Conservation (phyloP, 2,329 filamentous ascomycete genomes). For the Beauveria caledonica region DNA sequence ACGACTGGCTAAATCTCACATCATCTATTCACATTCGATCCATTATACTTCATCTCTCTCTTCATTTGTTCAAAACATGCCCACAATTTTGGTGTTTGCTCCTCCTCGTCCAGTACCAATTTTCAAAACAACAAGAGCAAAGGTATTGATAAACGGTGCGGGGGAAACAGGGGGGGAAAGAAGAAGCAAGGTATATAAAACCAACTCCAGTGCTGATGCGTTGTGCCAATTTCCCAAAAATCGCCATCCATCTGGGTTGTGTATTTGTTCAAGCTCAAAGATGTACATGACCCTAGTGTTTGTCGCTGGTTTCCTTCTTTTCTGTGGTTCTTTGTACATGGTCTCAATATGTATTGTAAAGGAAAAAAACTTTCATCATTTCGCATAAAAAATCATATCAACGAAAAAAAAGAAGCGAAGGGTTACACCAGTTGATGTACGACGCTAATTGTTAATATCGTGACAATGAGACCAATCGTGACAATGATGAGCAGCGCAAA, state of each 20-base stretch:
- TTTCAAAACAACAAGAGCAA: too few relatives aligned
- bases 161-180: not conserved
- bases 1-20: not conserved
- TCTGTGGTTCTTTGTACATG: not conserved
- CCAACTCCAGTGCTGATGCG: slow-evolving; percentile 7
- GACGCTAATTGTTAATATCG: slow-evolving; percentile 89
- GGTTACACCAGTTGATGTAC: slow-evolving; percentile 50
- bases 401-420: not conserved
- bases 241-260: not conserved
- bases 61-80: not conserved
- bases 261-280: not conserved
- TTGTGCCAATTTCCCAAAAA: not conserved
- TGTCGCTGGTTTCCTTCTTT: too few relatives aligned
- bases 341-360: not conserved
- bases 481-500: slow-evolving; percentile 91
- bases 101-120: too few relatives aligned
- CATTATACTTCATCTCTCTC: not conserved
- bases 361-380: not conserved
- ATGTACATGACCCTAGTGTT: not conserved
- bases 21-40: not conserved
- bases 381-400: not conserved
- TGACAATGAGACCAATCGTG: slow-evolving; percentile 87
- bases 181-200: not conserved
- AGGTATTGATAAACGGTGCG: too few relatives aligned
- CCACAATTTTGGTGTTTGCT: too few relatives aligned